These are phyloP conservation scores for Tulasnella calospora DNA, from an alignment of 768 basidiomycete species.

Conservation along the genomic window DNA sequence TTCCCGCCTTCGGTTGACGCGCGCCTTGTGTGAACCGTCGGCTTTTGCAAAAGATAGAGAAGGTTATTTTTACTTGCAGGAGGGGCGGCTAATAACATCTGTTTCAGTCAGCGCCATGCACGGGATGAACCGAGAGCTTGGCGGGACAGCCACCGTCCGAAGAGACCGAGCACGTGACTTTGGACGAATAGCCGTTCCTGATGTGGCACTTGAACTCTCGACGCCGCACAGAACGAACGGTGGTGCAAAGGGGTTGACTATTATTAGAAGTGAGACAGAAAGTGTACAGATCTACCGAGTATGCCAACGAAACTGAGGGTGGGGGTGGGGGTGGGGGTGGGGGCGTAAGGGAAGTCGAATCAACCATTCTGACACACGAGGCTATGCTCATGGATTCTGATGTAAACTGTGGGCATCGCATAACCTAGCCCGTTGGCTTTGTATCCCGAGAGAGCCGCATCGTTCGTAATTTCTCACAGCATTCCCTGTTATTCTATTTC, in stretches of 20 bases:
- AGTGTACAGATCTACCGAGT: not conserved
- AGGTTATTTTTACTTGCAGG: not conserved
- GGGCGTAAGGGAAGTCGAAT: not conserved
- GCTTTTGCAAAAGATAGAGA: not conserved
- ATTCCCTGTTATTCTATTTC: not conserved
- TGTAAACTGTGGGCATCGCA: not conserved
- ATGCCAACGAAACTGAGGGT: not conserved
- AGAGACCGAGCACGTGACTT: not conserved
- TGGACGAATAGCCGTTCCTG: not conserved
- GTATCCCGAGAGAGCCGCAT: not conserved
- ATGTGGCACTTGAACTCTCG: not conserved
- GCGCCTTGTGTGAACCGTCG: not conserved
- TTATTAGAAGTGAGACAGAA: not conserved
- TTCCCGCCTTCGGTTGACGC: not conserved
- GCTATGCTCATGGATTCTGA: not conserved
- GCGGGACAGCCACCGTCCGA: not conserved
- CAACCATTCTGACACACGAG: not conserved
- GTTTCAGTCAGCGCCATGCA: not conserved
- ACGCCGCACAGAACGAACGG: not conserved
- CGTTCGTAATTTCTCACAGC: not conserved
- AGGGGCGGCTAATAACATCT: not conserved
- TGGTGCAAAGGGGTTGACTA: not conserved
- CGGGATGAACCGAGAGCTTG: not conserved
- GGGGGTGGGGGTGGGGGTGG: not conserved
- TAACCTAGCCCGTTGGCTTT: not conserved